These are phyloP conservation scores for Astrocystis sublimbata DNA, from an alignment of 495 filamentous ascomycete genomes.

Conservation along the genomic window DNA sequence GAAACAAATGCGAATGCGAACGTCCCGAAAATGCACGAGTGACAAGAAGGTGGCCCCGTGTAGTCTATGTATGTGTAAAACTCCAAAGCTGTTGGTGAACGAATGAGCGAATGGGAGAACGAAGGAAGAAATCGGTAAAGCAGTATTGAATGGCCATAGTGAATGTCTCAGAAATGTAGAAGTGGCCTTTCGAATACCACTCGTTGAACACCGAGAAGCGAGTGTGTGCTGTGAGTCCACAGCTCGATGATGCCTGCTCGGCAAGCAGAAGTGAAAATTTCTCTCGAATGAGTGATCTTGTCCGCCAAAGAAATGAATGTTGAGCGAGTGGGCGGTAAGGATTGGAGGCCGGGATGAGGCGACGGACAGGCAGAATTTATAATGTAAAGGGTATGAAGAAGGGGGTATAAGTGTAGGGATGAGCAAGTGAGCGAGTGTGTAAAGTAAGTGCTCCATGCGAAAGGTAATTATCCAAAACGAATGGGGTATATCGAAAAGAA, in stretches of 20 bases:
- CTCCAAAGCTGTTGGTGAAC: no score
- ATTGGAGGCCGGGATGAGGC: neutral
- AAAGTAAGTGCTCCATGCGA: neutral
- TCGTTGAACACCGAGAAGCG: no score
- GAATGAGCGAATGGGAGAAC: no score
- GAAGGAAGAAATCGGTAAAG: no score
- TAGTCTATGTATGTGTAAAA: no score
- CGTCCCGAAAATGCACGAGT: no score
- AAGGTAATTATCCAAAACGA: neutral
- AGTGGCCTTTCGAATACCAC: no score
- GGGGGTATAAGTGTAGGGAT: no score
- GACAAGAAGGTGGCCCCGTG: no score
- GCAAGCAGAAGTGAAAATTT: neutral
- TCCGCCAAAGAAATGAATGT: neutral
- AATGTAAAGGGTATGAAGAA: neutral
- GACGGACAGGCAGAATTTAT: neutral
- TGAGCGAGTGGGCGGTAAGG: neutral
- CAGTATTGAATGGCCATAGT: no score
- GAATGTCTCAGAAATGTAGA: no score
- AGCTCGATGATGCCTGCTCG: neutral
- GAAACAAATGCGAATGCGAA: no score
- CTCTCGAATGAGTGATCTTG: neutral
- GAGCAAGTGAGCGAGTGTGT: neutral
- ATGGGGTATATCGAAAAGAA: conserved; percentile 5
- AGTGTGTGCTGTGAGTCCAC: neutral